A percentile compares a stretch with the other conserved stretches of the same genome.
phyloP scores from a whole-genome alignment of 768 basidiomycete species.

The Macrolepiota albuminosa region DNA sequence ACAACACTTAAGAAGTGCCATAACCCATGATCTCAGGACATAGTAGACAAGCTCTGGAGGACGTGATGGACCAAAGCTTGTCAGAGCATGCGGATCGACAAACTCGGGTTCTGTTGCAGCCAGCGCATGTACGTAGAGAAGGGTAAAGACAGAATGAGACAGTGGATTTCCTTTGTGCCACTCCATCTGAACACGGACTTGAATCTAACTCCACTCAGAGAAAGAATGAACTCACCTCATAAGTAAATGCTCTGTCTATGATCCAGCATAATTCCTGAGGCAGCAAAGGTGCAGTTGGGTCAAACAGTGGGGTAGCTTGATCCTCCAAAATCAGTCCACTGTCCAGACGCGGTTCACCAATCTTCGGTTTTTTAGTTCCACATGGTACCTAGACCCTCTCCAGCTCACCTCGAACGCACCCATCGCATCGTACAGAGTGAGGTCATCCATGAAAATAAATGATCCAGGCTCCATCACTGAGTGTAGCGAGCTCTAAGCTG shows the following conservation, averaged over 20 bases:
- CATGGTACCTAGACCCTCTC: not conserved
- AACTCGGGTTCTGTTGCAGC: conserved; percentile 56
- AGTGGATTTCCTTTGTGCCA: conserved; percentile 85
- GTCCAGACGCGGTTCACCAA: conserved; percentile 87
- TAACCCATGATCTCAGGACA: conserved; percentile 62
- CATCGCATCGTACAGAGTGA: conserved; percentile 88
- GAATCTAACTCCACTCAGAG: not conserved
- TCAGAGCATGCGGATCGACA: conserved; percentile 22
- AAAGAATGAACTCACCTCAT: conserved; percentile 55
- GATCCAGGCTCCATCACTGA: conserved; percentile 59
- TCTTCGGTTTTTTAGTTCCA: conserved; percentile 40
- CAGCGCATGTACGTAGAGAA: conserved; percentile 67
- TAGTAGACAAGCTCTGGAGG: conserved; percentile 61
- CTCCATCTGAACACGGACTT: conserved; percentile 54
- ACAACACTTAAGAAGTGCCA: conserved; percentile 74
- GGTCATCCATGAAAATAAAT: conserved; percentile 62
- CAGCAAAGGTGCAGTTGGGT: conserved; percentile 57
- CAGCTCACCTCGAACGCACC: conserved; percentile 76
- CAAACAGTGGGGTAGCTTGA: conserved; percentile 45
- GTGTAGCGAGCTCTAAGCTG: not conserved
- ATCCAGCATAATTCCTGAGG: conserved; percentile 89
- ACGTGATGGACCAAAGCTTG: conserved; percentile 35
- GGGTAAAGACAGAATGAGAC: conserved; percentile 82
- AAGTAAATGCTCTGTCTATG: conserved; percentile 69
- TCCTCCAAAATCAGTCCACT: conserved; percentile 57